phyloP scores from a whole-genome alignment of 2,329 filamentous ascomycete genomes.

The Aspergillus vadensis region DNA sequence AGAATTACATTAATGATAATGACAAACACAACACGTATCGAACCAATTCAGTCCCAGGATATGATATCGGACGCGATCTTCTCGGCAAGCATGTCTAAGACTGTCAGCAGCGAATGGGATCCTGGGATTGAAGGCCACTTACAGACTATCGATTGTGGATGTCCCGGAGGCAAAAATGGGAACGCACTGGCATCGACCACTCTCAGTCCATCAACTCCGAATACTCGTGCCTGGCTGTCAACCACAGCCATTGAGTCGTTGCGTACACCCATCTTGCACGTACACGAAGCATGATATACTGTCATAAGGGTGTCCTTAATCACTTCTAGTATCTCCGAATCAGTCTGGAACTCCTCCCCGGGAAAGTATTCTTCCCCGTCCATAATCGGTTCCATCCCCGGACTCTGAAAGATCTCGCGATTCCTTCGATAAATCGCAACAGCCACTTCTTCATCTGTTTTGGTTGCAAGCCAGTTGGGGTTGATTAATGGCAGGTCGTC shows the following conservation, averaged over 20 bases:
- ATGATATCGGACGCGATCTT: conserved; percentile 43
- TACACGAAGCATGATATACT: conserved; percentile 34
- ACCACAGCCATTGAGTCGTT: conserved; percentile 35
- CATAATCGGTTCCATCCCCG: conserved; percentile 32
- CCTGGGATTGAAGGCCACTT: conserved; percentile 15
- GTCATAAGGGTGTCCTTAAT: conserved; percentile 35
- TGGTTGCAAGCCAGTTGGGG: conserved; percentile 50
- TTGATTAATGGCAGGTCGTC: conserved; percentile 47
- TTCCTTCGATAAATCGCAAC: conserved; percentile 48
- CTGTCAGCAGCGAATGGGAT: conserved; percentile 2
- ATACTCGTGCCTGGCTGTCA: conserved; percentile 34
- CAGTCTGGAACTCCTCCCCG: conserved; percentile 41
- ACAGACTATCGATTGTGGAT: conserved; percentile 47
- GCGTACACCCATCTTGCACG: conserved; percentile 36
- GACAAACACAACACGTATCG: neutral
- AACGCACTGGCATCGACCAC: conserved; percentile 44
- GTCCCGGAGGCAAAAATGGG: conserved; percentile 43
- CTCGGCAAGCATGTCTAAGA: conserved; percentile 45
- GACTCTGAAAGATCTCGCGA: conserved; percentile 39
- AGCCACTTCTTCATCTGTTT: conserved; percentile 49
- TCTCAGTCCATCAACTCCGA: conserved; percentile 34
- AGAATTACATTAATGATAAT: neutral
- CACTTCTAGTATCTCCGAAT: conserved; percentile 46
- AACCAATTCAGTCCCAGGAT: neutral
- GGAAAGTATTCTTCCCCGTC: conserved; percentile 43